phyloP scores from a whole-genome alignment of 2,329 filamentous ascomycete genomes.

The Gremmenia infestans region DNA sequence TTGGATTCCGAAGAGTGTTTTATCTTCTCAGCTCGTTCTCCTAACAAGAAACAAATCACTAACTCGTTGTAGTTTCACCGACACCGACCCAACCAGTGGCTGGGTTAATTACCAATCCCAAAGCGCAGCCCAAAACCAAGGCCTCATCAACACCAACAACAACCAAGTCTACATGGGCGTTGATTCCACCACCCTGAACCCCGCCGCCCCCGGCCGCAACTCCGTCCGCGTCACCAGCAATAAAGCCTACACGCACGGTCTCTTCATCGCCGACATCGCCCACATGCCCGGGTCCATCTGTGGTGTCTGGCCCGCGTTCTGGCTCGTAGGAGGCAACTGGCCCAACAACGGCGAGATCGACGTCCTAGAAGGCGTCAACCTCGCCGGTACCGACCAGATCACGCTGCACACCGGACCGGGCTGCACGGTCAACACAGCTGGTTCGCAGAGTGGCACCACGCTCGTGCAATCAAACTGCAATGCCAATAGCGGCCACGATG shows the following conservation, averaged over 20 bases:
- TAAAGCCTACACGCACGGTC: conserved; percentile 56
- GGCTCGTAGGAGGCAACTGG: conserved; percentile 53
- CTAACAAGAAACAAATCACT: too few relatives aligned
- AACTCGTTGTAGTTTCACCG: conserved; percentile 25
- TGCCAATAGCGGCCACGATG: conserved; percentile 42
- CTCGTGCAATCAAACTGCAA: conserved; percentile 37
- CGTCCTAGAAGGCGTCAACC: conserved; percentile 66
- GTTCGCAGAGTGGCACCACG: conserved; percentile 38
- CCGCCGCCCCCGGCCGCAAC: conserved; percentile 43
- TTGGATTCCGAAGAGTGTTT: too few relatives aligned
- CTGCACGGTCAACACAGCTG: conserved; percentile 38
- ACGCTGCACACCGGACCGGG: conserved; percentile 54
- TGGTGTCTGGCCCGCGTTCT: conserved; percentile 69
- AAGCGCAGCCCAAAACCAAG: conserved; percentile 46
- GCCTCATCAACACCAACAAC: conserved; percentile 53
- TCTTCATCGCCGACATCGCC: conserved; percentile 66
- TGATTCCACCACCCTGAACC: conserved; percentile 54
- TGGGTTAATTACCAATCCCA: conserved; percentile 57
- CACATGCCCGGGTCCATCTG: conserved; percentile 71
- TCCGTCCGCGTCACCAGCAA: conserved; percentile 66
- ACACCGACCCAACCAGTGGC: conserved; percentile 58
- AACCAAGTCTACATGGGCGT: conserved; percentile 63
- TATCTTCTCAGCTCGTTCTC: too few relatives aligned
- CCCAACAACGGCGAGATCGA: conserved; percentile 56
- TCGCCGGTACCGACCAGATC: conserved; percentile 53